phyloP scores from a whole-genome alignment of 148 eudicot species.

The Dysphania ambrosioides region DNA sequence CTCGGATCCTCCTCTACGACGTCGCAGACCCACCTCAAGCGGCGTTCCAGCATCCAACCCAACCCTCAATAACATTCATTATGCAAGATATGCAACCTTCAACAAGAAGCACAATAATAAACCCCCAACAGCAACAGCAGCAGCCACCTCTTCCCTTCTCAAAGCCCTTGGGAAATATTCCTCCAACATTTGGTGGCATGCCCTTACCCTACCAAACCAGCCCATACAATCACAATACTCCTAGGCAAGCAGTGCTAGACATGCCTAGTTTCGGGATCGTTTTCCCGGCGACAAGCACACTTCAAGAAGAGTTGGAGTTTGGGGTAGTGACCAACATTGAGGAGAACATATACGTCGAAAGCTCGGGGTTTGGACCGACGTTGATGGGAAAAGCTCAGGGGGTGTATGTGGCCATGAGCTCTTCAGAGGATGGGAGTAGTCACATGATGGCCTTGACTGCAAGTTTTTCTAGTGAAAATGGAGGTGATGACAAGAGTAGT shows the following conservation, averaged over 20 bases:
- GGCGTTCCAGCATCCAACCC: background rate
- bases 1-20: constrained; percentile 12
- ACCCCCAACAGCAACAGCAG: constrained; percentile 7
- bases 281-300: constrained; percentile 2
- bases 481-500: background rate
- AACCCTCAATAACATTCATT: constrained; percentile 18
- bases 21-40: background rate
- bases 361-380: background rate
- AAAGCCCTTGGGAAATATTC: constrained; percentile 9
- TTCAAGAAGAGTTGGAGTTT: constrained; percentile 12
- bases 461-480: background rate
- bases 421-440: background rate
- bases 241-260: background rate
- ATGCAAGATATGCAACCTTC: constrained; percentile 14
- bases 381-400: constrained; percentile 16
- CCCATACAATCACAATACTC: background rate
- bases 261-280: constrained; percentile 3
- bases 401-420: constrained; percentile 14
- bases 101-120: background rate
- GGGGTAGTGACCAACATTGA: constrained; percentile 18
- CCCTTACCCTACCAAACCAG: constrained; percentile 3
- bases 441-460: constrained; percentile 23
- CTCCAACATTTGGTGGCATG: background rate
- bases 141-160: constrained; percentile 14
- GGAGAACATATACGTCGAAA: constrained; percentile 13